Evolutionary conservation across 768 basidiomycete species (phyloP).

Genomic region (Punctularia strigosozonata): DNA sequence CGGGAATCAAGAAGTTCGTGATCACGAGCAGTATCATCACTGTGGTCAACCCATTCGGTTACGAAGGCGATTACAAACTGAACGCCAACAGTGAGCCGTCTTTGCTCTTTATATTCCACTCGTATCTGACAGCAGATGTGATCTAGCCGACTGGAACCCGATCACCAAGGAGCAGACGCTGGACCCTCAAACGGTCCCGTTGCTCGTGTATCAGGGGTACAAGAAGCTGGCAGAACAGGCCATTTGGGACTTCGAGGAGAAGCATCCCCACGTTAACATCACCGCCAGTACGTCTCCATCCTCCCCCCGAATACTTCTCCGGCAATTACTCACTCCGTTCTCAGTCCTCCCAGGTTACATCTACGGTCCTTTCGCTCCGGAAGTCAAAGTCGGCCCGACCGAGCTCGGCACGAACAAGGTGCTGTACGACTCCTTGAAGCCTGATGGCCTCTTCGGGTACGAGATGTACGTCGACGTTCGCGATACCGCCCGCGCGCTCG

Average conservation of each 20-base stretch:
- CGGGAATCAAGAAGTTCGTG: slow-evolving; percentile 29
- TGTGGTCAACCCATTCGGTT: slow-evolving; percentile 10
- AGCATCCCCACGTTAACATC: slow-evolving; percentile 14
- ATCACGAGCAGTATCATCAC: slow-evolving; percentile 23
- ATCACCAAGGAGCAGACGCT: slow-evolving; percentile 12
- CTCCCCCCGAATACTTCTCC: neutral
- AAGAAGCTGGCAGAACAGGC: slow-evolving; percentile 14
- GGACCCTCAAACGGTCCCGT: neutral
- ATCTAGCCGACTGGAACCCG: slow-evolving; percentile 11
- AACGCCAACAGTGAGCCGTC: neutral
- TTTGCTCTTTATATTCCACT: neutral
- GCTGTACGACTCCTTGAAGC: neutral
- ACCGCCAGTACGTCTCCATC: slow-evolving; percentile 8
- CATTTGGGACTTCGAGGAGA: slow-evolving; percentile 13
- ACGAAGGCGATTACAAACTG: slow-evolving; percentile 18
- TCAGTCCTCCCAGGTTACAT: neutral
- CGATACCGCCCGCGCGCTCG: slow-evolving; percentile 15
- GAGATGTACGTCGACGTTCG: slow-evolving; percentile 12
- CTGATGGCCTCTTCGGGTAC: neutral
- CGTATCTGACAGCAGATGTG: neutral
- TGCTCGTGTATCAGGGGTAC: slow-evolving; percentile 8
- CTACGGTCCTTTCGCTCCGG: neutral
- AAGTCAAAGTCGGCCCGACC: neutral
- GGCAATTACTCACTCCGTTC: neutral
- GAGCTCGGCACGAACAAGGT: neutral